Percentiles rank a stretch among this genome's conserved stretches.
Evolutionary conservation across 2,329 filamentous ascomycete genomes (phyloP).

Genomic region (Aspergillus versicolor): DNA sequence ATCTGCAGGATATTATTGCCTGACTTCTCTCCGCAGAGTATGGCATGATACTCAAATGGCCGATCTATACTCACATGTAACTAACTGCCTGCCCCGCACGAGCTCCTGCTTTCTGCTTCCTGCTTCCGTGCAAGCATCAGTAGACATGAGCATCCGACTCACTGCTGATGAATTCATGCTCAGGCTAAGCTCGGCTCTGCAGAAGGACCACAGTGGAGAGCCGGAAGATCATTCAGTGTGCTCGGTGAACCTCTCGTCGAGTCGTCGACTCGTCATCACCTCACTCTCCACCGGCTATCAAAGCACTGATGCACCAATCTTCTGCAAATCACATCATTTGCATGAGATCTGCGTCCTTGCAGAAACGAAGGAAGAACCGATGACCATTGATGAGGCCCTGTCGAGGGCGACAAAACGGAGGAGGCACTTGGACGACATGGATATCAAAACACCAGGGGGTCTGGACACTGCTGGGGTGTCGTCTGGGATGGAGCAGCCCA

Average conservation of each 20-base stretch:
- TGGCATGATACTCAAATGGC: not conserved
- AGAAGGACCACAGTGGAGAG: not conserved
- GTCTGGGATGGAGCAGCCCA: not conserved
- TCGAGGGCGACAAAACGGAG: not conserved
- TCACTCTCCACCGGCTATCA: not conserved
- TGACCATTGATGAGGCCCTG: not conserved
- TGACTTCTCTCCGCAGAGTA: not conserved
- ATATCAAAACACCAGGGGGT: not conserved
- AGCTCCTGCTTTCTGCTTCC: not conserved
- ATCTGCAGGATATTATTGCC: not conserved
- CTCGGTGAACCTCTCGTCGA: not conserved
- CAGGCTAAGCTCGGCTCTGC: not conserved
- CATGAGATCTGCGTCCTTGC: not conserved
- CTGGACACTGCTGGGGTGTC: not conserved
- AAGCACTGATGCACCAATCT: not conserved
- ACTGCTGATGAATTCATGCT: not conserved
- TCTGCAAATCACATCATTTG: not conserved
- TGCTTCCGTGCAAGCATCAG: not conserved
- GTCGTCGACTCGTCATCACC: not conserved
- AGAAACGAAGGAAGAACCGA: not conserved
- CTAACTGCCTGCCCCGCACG: not conserved
- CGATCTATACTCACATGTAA: not conserved
- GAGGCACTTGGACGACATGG: not conserved
- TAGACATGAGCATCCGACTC: not conserved
- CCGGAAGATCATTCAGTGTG: not conserved